Evolutionary conservation across 345 rosid species (phyloP).

Genomic region (Syzygium jambos): DNA sequence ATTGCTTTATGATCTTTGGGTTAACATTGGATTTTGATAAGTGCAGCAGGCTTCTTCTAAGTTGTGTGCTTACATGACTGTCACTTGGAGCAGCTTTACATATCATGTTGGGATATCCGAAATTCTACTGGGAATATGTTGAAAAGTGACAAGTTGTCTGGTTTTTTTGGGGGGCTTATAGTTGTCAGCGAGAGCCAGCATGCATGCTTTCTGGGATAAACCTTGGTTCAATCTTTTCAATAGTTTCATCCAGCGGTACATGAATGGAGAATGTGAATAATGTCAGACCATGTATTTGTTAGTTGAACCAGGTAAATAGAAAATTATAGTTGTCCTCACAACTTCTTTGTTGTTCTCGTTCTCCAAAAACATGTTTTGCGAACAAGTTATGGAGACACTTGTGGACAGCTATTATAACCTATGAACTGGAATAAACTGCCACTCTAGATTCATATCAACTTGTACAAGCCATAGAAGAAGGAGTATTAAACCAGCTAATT

Average conservation of each 20-base stretch:
- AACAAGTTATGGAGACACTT: not conserved
- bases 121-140: not conserved
- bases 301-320: not conserved
- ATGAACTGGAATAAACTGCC: not conserved
- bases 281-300: not conserved
- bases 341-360: no score
- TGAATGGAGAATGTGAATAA: not conserved
- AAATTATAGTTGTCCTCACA: not conserved
- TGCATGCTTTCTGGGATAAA: not conserved
- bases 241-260: not conserved
- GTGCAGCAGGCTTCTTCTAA: not conserved
- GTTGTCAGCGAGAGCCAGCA: not conserved
- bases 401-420: not conserved
- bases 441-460: not conserved
- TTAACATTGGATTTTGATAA: not conserved
- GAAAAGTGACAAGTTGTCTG: not conserved
- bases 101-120: not conserved
- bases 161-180: not conserved
- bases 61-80: not conserved
- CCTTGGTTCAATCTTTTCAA: not conserved
- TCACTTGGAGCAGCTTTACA: not conserved
- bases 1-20: not conserved
- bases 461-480: not conserved
- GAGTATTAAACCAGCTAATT: not conserved
- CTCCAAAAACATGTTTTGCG: not conserved